Evolutionary conservation across 257 asterid genomes (phyloP), one percentile per base, ranked within the genome.

Genomic region (Solanum rostratum): DNA sequence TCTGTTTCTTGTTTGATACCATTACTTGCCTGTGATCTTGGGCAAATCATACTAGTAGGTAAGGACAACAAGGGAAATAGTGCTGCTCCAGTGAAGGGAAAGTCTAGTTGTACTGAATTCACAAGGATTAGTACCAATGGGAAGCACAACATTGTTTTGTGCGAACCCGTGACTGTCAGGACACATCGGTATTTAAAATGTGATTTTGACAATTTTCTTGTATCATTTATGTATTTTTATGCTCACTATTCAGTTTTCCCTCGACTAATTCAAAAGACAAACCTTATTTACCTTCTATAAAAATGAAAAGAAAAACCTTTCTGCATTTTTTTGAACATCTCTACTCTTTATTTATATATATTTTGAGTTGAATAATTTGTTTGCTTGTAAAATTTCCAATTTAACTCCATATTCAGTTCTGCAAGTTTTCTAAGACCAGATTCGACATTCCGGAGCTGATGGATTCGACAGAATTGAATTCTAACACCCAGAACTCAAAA

Each of bases 131-230:
- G 92, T 87, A 95, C 99, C 19, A 87, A 97, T 80, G 98, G 95
- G 85, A 89, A 89, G 71, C 93, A 97, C 24, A 97, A 98, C 89
- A 86, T 93, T 14, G 97, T 97, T 74, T 87, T 90, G 85, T 95
- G 99, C 71, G 93, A 94, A 88, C 99, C 99, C 27, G 74, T 94
- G 76, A 94, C 98, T 33, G 99, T 98, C 62, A 93, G 99, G 90
- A 94, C 99, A 41, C 99, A 97, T 91, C 99, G 98, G 99, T 93
- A 78, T 16, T 29, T 78, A 1, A 24, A 50, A 78, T 78, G 82
- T 50, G 63, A 50, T 5, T 71, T 71, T 84, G 86, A 80, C 30
- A 57, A 37, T 52, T 50, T 54, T 68, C 15, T 80, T 33, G 54
- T n/a, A 20, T 50, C 20, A 43, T 13, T 53, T 65, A 52, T 65